Conservation (phyloP, 2,329 filamentous ascomycete genomes). For the Xylaria polymorpha region DNA sequence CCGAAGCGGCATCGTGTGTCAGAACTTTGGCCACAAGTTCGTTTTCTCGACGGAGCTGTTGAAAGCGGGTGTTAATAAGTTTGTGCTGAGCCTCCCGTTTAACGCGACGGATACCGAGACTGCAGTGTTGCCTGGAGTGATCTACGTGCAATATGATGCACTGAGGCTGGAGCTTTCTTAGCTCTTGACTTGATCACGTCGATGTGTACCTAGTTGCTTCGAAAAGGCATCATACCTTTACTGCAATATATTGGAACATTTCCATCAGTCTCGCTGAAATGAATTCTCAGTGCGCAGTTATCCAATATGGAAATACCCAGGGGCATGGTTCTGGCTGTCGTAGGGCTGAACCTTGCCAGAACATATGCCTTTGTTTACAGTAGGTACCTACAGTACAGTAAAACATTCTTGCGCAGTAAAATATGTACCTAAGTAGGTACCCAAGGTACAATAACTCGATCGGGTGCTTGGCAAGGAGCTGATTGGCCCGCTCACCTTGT, state of each 20-base stretch:
- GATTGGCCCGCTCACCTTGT: conserved; percentile 4
- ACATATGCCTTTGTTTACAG: no score
- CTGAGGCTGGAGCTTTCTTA: conserved; percentile 62
- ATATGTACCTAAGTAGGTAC: background rate
- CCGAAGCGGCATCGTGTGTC: conserved; percentile 69
- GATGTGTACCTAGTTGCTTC: background rate
- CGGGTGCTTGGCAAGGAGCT: conserved; percentile 12
- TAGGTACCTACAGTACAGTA: no score
- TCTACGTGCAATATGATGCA: conserved; percentile 75
- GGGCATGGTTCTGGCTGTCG: no score
- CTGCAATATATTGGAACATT: conserved; percentile 1
- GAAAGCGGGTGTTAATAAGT: conserved; percentile 63
- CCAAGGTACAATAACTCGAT: conserved; percentile 6
- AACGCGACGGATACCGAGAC: conserved; percentile 70
- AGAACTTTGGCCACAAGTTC: conserved; percentile 71
- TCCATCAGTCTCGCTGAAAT: background rate
- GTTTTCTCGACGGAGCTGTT: conserved; percentile 63
- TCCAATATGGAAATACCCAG: background rate
- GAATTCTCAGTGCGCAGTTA: background rate
- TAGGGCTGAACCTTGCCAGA: no score
- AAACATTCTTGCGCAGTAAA: background rate
- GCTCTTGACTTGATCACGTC: background rate
- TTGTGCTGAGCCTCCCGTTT: conserved; percentile 68
- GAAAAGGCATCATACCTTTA: background rate
- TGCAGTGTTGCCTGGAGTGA: conserved; percentile 63